Evolutionary conservation across 163 green algal species (phyloP), one percentile per base, ranked within the genome.

Genomic region (Prototheca wickerhamii): DNA sequence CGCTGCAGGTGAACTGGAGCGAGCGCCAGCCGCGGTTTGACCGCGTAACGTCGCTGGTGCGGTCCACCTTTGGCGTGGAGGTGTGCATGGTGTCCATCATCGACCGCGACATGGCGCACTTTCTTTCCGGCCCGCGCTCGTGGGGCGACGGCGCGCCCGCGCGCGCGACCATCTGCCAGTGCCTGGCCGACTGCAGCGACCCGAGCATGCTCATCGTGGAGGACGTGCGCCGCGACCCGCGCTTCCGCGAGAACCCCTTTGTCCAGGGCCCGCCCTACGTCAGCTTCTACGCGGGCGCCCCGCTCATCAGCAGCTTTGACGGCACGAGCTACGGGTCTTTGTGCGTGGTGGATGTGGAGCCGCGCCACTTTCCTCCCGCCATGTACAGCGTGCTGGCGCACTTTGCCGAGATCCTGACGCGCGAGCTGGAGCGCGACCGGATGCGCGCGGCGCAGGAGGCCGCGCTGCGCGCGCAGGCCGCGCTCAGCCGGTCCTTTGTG

Each of bases 241-340:
- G 37, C 10, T 54, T 28, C 0, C 12, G 12, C 15, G 1, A 54
- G 5, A 54, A 54, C 35, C 37, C 58, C 7, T 23, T 52, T 26
- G 81, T 84, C 29, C 67, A 46, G 23, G 64, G 62, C 1, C 44
- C 43, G 7, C 74, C 72, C 2, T 15, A 60, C 52, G 70, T 87
- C 32, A 65, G 73, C 1, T 90, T 89, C 67, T 90, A 90, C 56
- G 80, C 77, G 5, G 82, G 80, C 17, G 75, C 82, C 0, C 83
- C 82, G 6, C 61, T 89, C 32, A 56, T 89, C 23, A 78, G 72
- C 4, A 70, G 65, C 2, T 65, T 33, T 32, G 77, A 80, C 32
- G 72, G 70, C 17, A 73, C 77, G 33, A 59, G 74, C 26, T 73
- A 87, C 28, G 82, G 83, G 10, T 44, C 37, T 15, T 32, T 70